A percentile compares a stretch with the other conserved stretches of the same genome.
Evolutionary conservation across 2,329 filamentous ascomycete species (phyloP).

Genomic region (Botryosphaeria dothidea): DNA sequence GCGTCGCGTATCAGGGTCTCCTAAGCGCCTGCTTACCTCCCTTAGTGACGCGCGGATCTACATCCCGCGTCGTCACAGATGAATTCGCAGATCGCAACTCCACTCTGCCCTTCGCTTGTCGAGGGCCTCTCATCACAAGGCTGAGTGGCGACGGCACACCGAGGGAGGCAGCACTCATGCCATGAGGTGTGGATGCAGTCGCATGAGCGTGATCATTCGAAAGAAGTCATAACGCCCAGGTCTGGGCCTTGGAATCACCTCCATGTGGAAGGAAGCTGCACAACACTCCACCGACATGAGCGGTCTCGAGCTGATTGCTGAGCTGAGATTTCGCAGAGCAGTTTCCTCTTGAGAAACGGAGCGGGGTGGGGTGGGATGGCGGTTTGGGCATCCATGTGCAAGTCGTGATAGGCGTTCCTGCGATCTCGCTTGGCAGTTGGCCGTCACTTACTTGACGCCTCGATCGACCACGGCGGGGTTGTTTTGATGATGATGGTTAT

Average conservation of each 20-base stretch:
- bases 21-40: too few relatives aligned
- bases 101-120: not conserved
- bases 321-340: not conserved
- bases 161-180: too few relatives aligned
- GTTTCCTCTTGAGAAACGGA: conserved; percentile 1
- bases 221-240: too few relatives aligned
- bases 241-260: too few relatives aligned
- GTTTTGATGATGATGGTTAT: not conserved
- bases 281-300: too few relatives aligned
- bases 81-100: not conserved
- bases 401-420: conserved; percentile 3
- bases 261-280: too few relatives aligned
- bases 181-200: too few relatives aligned
- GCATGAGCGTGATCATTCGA: too few relatives aligned
- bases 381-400: not conserved
- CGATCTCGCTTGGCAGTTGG: conserved; percentile 1
- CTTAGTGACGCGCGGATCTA: not conserved
- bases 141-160: not conserved
- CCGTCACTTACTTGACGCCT: not conserved
- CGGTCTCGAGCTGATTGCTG: not conserved
- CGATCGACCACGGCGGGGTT: not conserved
- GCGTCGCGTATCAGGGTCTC: conserved; percentile 3
- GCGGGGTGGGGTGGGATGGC: not conserved
- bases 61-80: conserved; percentile 3
- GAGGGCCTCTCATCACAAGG: not conserved